Base-by-base conservation (phyloP, 169 alveolate genomes). In the Cryptosporidium andersoni region DNA sequence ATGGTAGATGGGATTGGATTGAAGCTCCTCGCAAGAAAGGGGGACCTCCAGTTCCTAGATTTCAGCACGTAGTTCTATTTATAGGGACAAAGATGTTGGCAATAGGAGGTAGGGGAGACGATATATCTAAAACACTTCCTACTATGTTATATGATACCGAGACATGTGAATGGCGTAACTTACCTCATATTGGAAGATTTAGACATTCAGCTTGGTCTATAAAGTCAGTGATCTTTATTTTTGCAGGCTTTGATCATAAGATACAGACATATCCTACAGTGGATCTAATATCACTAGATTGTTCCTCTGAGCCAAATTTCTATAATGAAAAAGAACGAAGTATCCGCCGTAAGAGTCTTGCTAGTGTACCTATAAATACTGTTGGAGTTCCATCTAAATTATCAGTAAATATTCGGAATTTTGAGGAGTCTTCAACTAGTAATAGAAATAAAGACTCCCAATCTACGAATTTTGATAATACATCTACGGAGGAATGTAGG, bases 1-100 rank as follows among this genome's bases (percentile, higher is more conserved):
- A 98, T 89, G 99, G 99, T 12, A 94, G 98, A 64, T 98, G 99
- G 99, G 99, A 98, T 90, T 98, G 99, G 99, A 98, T 98, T 43
- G 97, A 94, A 82, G 99, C 99, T 12, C 99, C 99, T 4, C 93
- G 94, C 62, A 95, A 93, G 81, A 89, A 89, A 63, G 95, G 95
- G 36, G 66, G 91, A 42, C 88, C 89, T 36, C 98, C 99, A 3
- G 98, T 94, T 64, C 92, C 95, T 42, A 91, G 99, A 49, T 96
- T 95, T 88, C 97, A 96, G 80, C 99, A 95, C 40, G 90, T 91
- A 6, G 89, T 93, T 16, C 66, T 91, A 39, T 95, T 95, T 82
- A 88, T 95, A n/a, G 98, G 97, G 25, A 82, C 97, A 40, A 94
- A 94, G 81, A 74, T 96, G 94, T 89, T 96, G 74, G 94, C 96